Conservation (phyloP, 192 early-diverging fungal genomes). For the Rhizoclosmatium sp. region DNA sequence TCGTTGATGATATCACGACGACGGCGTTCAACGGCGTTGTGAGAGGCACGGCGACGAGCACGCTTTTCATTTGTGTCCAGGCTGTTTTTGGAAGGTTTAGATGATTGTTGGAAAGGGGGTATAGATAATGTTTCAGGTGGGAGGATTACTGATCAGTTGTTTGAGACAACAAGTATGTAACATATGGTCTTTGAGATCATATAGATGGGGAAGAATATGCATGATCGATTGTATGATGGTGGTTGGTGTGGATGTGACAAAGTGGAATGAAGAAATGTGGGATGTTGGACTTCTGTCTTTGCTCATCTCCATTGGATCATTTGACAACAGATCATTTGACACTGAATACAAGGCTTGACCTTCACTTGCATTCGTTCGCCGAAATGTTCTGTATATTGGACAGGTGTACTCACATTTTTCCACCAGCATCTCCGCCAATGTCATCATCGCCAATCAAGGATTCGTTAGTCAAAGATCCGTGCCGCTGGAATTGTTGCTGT, state of each 20-base stretch:
- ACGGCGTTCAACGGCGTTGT: slow-evolving; percentile 97
- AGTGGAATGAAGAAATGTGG: background rate
- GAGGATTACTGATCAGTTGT: background rate
- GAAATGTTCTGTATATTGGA: background rate
- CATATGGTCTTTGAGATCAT: background rate
- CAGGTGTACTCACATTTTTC: slow-evolving; percentile 6
- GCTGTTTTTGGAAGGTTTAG: slow-evolving; percentile 1
- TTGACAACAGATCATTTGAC: no score
- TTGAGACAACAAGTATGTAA: background rate
- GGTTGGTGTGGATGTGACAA: background rate
- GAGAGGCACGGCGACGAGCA: slow-evolving; percentile 90
- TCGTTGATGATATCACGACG: slow-evolving; percentile 98
- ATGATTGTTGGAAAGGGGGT: background rate
- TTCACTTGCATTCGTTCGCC: background rate
- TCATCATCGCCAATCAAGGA: background rate
- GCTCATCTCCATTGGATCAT: no score
- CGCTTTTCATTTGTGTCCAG: slow-evolving; percentile 75
- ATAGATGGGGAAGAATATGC: background rate
- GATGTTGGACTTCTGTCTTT: no score
- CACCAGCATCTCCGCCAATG: background rate
- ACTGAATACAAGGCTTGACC: background rate
- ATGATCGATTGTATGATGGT: background rate
- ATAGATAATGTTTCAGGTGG: background rate
- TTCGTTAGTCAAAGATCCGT: background rate
- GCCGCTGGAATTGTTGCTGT: background rate